Conservation (phyloP, 768 basidiomycete genomes). For the Tricholoma sp. region DNA sequence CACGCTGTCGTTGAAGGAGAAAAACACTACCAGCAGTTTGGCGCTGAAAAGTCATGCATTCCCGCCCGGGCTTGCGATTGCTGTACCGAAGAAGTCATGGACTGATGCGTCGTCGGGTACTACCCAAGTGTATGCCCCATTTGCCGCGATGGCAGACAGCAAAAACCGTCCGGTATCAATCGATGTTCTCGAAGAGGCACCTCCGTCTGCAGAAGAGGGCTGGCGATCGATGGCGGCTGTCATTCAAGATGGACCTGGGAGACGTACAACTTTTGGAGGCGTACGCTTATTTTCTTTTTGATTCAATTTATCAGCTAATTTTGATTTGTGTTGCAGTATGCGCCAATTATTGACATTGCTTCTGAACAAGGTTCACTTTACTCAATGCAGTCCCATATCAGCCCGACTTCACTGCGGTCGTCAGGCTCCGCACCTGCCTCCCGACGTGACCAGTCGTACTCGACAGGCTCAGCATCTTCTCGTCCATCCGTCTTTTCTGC, state of each 20-base stretch:
- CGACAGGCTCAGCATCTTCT: constrained; percentile 51
- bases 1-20: constrained; percentile 31
- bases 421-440: constrained; percentile 52
- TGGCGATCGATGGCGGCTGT: constrained; percentile 55
- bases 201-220: constrained; percentile 53
- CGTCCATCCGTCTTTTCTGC: constrained; percentile 44
- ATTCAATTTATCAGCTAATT: constrained; percentile 10
- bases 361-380: constrained; percentile 66
- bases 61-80: constrained; percentile 34
- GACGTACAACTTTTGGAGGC: constrained; percentile 52
- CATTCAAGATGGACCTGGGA: constrained; percentile 17
- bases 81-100: constrained; percentile 24
- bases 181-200: constrained; percentile 66
- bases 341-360: constrained; percentile 31
- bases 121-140: constrained; percentile 9
- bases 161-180: constrained; percentile 36
- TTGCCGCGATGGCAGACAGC: constrained; percentile 14
- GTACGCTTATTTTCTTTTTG: constrained; percentile 27
- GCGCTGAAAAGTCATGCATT: constrained; percentile 22
- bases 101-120: constrained; percentile 18
- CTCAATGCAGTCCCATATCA: constrained; percentile 55
- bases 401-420: constrained; percentile 41
- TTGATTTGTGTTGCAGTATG: constrained; percentile 29
- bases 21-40: constrained; percentile 26
- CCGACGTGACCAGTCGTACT: constrained; percentile 34